Evolutionary conservation across 2,329 filamentous ascomycete genomes (phyloP).

Genomic region (Rhinocladiella mackenziei): DNA sequence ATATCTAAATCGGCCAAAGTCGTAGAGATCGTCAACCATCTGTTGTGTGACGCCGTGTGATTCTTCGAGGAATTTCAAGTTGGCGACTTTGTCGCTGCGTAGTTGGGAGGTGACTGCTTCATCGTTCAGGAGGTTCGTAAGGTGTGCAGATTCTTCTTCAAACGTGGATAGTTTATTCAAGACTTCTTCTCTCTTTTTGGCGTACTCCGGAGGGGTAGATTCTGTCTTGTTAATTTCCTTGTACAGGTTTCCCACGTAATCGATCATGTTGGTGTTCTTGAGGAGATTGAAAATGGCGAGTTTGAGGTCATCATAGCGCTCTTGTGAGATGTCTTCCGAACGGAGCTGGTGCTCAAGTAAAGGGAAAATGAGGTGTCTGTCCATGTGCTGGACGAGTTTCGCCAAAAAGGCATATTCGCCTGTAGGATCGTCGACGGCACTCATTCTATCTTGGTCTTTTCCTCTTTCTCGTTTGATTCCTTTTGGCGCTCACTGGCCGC

Average conservation of each 20-base stretch:
- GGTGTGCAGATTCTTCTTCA: constrained; percentile 82
- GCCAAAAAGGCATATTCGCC: constrained; percentile 73
- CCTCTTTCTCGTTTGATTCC: constrained; percentile 1
- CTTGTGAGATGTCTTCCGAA: constrained; percentile 71
- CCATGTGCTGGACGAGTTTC: constrained; percentile 85
- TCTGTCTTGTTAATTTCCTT: constrained; percentile 79
- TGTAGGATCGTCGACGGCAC: constrained; percentile 50
- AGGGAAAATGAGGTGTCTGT: constrained; percentile 94
- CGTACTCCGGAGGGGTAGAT: constrained; percentile 77
- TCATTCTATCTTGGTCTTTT: constrained; percentile 13
- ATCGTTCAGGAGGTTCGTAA: constrained; percentile 78
- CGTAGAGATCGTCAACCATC: constrained; percentile 93
- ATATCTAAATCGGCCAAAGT: constrained; percentile 96
- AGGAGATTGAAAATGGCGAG: constrained; percentile 89
- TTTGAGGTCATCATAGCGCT: constrained; percentile 62
- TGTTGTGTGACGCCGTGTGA: constrained; percentile 90
- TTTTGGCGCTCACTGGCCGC: not conserved
- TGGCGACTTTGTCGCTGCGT: constrained; percentile 94
- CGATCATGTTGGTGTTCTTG: constrained; percentile 97
- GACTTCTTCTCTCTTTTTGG: constrained; percentile 84
- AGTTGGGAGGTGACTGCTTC: constrained; percentile 88
- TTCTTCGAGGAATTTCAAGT: constrained; percentile 97
- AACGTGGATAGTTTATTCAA: constrained; percentile 75
- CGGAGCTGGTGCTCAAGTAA: constrained; percentile 86
- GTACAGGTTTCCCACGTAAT: constrained; percentile 91